phyloP scores from a whole-genome alignment of 2,329 filamentous ascomycete genomes.

The Sclerotiophoma versabilis region DNA sequence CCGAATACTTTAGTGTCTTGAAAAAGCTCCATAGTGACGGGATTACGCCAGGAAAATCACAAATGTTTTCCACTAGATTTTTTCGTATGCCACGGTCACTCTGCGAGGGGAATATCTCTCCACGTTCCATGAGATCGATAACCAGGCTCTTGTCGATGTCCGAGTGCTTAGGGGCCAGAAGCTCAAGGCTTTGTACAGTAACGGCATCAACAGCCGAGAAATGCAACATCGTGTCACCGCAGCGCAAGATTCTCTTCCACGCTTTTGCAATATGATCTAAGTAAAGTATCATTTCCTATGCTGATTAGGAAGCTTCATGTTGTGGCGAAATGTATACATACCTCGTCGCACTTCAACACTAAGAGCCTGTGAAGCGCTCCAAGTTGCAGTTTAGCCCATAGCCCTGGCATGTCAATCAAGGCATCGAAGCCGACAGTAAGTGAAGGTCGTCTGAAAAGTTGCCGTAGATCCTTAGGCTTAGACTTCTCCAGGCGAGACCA shows the following conservation, averaged over 20 bases:
- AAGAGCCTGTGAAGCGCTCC: constrained; percentile 27
- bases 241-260: constrained; percentile 19
- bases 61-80: constrained; percentile 17
- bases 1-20: constrained; percentile 24
- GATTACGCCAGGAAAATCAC: constrained; percentile 13
- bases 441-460: constrained; percentile 23
- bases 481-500: constrained; percentile 25
- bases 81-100: constrained; percentile 2
- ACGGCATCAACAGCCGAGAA: constrained; percentile 13
- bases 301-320: constrained; percentile 6
- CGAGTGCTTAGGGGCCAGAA: constrained; percentile 15
- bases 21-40: constrained; percentile 24
- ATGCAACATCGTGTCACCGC: constrained; percentile 14
- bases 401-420: constrained; percentile 26
- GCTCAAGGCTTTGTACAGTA: constrained; percentile 18
- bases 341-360: constrained; percentile 26
- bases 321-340: constrained; percentile 10
- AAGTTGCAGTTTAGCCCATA: constrained; percentile 29
- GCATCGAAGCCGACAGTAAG: constrained; percentile 22
- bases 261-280: constrained; percentile 18
- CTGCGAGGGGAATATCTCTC: constrained; percentile 17
- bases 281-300: constrained; percentile 24
- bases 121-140: constrained; percentile 10
- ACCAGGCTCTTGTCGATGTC: constrained; percentile 9
- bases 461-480: constrained; percentile 27